Evolutionary conservation across 2,329 filamentous ascomycete species (phyloP), one percentile per base, ranked within the genome.

Genomic region (Exophiala sideris): DNA sequence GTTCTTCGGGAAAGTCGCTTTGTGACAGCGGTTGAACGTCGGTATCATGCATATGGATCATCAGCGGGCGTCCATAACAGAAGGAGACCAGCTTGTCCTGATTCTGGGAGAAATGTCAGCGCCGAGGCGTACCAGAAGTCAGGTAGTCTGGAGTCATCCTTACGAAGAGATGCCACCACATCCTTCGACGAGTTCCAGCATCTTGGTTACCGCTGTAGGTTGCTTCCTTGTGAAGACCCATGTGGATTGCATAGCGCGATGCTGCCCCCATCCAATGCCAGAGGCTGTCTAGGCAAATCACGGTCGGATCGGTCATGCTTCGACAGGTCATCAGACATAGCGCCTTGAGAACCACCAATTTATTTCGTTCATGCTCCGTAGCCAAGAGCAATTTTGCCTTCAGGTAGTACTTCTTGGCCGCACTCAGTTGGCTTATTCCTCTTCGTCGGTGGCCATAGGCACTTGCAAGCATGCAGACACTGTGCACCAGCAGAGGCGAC

Each of bases 81-180:
- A 55, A 55, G 32, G 52, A 50, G 21, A 40, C 32, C 41, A 55
- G 18, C 36, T 55, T 55, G 42, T 55, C 52, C 18, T 55, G 52
- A 50, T 55, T 55, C 52, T 55, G 42, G 39, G 39, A 44, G 45
- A 36, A 46, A 45, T 46, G 48, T 51, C 48, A 51, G 48, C 48
- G 39, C 24, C 48, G 38, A 49, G 47, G 36, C 47, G 36, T 35
- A 34, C 35, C 35, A 34, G 32, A 41, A 41, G 46, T 41, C 46
- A 41, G 46, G 46, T 33, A 24, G 34, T 34, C 3, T 12, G n/a
- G 39, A 33, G 14, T 40, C 11, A 39, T 41, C 4, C 52, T 51
- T 51, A 55, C 52, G 42, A 55, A 55, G 18, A 55, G 36, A 46
- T 50, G 47, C 52, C 52, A 55, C 52, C 52, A 55, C 48, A 55